Evolutionary conservation across 805 yeast genomes (phyloP), one percentile per base, ranked within the genome.

Genomic region (Ascoidea asiatica): DNA sequence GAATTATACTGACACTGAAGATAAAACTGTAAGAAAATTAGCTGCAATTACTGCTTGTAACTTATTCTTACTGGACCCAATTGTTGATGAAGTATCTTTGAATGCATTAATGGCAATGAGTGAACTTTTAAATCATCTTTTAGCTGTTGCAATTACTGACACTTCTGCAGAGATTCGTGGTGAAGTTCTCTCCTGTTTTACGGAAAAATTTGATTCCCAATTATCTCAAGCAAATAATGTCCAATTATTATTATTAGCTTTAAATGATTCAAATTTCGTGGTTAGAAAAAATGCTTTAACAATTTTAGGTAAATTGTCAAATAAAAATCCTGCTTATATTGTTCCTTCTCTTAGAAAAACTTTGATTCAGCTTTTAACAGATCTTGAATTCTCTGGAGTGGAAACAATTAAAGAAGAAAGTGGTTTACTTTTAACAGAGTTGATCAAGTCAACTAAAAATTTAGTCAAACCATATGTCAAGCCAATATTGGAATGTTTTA

Each of bases 171-270:
- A 89, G 47, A 85, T 90, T 29, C 68, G 99, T 46, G 63, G 84
- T 7, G 89, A 84, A 49, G 87, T 90, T 1, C 65, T 92, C 46
- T 72, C 72, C 43, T 73, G 88, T 40, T 65, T 94, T 37, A 84
- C 84, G 36, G 73, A 79, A 2, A 72, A 72, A 46, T 84, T 90
- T 58, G 97, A 92, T 55, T 85, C 95, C 0, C 97, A 92, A 55
- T 62, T 92, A 29, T 86, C 97, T 0, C 97, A 92, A 59, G 94
- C 96, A 1, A 95, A 85, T 48, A 89, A 88, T 58, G 90, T 89
- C 29, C 70, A 86, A 44, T 62, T 89, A 13, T 66, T 92, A 19
- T 86, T 90, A 54, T 84, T 89, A 67, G 90, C 96, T 0, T 65
- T 90, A 46, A 85, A 92, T 56, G 99, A 92, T 62, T 97, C 90